Evolutionary conservation across 768 basidiomycete genomes (phyloP).

Genomic region (Lactarius hatsudake): DNA sequence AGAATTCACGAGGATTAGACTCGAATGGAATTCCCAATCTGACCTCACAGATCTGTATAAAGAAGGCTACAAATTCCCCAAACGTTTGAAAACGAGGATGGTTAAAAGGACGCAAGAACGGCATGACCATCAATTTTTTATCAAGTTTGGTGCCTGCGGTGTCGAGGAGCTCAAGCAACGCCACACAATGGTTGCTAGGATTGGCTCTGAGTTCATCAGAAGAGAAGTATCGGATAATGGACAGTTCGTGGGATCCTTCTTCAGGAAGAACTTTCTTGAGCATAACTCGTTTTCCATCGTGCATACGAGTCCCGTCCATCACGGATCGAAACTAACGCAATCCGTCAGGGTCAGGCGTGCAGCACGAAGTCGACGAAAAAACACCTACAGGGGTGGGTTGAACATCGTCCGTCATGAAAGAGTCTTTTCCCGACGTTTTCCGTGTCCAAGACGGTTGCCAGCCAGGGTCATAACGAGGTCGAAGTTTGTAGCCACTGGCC

Average conservation of each 20-base stretch:
- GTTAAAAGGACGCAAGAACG: conserved; percentile 23
- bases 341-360: not conserved
- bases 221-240: not conserved
- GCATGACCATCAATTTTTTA: conserved; percentile 25
- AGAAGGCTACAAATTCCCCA: conserved; percentile 27
- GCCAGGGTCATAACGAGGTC: conserved; percentile 8
- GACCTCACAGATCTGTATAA: conserved; percentile 22
- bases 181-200: conserved; percentile 26
- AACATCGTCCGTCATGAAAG: conserved; percentile 10
- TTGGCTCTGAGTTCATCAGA: conserved; percentile 13
- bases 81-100: conserved; percentile 27
- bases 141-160: not conserved
- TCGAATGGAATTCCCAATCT: not conserved
- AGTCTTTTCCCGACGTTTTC: conserved; percentile 1
- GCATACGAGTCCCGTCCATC: conserved; percentile 25
- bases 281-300: conserved; percentile 24
- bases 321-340: conserved; percentile 7
- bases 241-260: conserved; percentile 19
- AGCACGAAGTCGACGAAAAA: not conserved
- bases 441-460: conserved; percentile 19
- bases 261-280: conserved; percentile 27
- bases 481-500: conserved; percentile 13
- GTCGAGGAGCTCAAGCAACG: conserved; percentile 19
- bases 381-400: conserved; percentile 11
- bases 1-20: not conserved